Percentiles rank a stretch among this genome's conserved stretches.
These are phyloP conservation scores for Ophiobolus disseminans DNA, from an alignment of 2,329 filamentous ascomycete genomes.

Conservation along the genomic window DNA sequence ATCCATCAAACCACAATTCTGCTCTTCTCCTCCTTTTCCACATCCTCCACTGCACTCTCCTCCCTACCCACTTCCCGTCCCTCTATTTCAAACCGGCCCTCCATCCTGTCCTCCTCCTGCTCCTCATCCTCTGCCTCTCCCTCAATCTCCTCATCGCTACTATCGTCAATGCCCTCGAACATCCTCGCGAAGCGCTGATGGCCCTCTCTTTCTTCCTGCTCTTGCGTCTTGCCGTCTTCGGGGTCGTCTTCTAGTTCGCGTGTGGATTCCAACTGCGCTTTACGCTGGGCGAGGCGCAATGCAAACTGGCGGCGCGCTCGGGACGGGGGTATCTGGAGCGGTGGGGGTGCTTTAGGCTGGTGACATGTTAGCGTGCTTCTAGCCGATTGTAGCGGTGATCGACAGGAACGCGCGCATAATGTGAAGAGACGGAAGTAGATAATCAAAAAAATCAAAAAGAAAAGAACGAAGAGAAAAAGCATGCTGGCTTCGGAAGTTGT, in stretches of 20 bases:
- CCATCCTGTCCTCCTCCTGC: background rate
- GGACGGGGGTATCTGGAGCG: conserved; percentile 83
- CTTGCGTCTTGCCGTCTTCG: conserved; percentile 25
- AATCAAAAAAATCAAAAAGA: conserved; percentile 12
- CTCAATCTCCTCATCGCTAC: conserved; percentile 34
- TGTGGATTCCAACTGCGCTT: conserved; percentile 41
- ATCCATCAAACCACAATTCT: no score
- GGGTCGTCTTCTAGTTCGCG: conserved; percentile 29
- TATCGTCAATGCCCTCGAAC: conserved; percentile 45
- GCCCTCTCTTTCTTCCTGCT: conserved; percentile 41
- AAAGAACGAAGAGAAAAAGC: conserved; percentile 12
- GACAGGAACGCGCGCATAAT: background rate
- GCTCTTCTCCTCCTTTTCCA: background rate
- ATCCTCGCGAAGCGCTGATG: conserved; percentile 43
- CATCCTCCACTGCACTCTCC: background rate
- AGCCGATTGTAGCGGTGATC: background rate
- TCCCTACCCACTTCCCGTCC: background rate
- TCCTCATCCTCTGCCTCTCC: background rate
- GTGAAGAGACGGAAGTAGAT: conserved; percentile 5
- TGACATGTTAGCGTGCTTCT: conserved; percentile 30
- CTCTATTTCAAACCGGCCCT: background rate
- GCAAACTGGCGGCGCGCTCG: conserved; percentile 88
- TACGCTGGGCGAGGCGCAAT: conserved; percentile 72
- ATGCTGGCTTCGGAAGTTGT: background rate
- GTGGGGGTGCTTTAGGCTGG: conserved; percentile 50